Evolutionary conservation across 148 eudicot species (phyloP), one percentile per base, ranked within the genome.

Genomic region (Drosera capensis): DNA sequence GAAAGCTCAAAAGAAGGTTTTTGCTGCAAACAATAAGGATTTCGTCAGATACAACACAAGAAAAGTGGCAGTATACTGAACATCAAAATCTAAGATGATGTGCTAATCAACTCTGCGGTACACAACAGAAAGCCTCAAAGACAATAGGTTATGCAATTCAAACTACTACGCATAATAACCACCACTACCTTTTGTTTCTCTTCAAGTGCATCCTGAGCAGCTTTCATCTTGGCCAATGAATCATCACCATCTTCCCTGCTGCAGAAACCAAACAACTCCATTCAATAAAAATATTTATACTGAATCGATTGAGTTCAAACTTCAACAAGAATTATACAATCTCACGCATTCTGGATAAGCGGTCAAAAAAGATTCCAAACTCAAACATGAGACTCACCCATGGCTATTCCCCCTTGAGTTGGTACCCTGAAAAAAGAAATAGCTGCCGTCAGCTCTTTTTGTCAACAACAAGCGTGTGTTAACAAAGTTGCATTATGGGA

Each of bases 1-100:
- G 95, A 92, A 42, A 84, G 74, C 66, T 80, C 99, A 63, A 85
- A 92, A 39, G 99, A 92, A 45, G 94, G 99, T 45, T 92, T 77
- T 64, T 74, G 70, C 95, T 92, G 85, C 66, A 63, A 41, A 38
- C 25, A 12, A 52, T 2, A 29, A 14, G 16, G 12, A 43, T 35
- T 5, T 25, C 1, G 5, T 42, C 47, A 53, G 46, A 51, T 40
- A 43, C 23, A 26, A 12, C 40, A 25, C 29, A 52, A 23, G 16
- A 34, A 24, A 16, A 8, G 18, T 22, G 30, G 17, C 18, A 39
- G 17, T 8, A 18, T 8, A 8, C 45, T 41, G 7, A 19, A 41
- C 7, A 3, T 4, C 1, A 19, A 11, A 17, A 41, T n/a, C n/a
- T n/a, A n/a, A n/a, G n/a, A n/a, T n/a, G n/a, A n/a, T n/a, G n/a